These are phyloP conservation scores for cucumber (Cucumis sativus) DNA, from an alignment of 306 rosid genomes.

Conservation along the genomic window DNA sequence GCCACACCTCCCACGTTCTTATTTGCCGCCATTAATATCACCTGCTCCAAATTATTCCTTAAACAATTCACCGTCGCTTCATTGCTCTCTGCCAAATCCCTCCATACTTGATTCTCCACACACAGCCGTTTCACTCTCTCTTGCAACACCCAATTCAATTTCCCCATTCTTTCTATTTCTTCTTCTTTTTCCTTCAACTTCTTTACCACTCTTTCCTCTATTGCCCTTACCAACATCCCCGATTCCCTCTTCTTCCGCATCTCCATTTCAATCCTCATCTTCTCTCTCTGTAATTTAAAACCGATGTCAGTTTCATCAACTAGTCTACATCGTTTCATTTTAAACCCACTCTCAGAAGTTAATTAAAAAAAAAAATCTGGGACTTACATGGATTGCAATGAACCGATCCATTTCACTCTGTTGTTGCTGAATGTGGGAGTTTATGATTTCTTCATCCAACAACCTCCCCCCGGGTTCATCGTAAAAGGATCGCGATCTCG, in stretches of 20 bases:
- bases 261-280: conserved; percentile 46
- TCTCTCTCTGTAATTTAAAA: conserved; percentile 45
- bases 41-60: conserved; percentile 47
- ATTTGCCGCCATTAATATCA: conserved; percentile 20
- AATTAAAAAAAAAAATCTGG: no score
- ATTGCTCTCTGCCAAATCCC: conserved; percentile 60
- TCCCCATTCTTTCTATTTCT: conserved; percentile 54
- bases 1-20: conserved; percentile 5
- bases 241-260: conserved; percentile 44
- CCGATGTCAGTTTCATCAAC: neutral
- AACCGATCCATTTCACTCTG: conserved; percentile 26
- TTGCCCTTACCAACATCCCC: conserved; percentile 27
- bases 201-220: conserved; percentile 41
- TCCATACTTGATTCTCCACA: conserved; percentile 71
- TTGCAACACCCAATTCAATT: conserved; percentile 54
- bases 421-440: conserved; percentile 27
- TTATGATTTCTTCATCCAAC: conserved; percentile 2
- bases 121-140: conserved; percentile 45
- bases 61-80: conserved; percentile 72
- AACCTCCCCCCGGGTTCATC: neutral
- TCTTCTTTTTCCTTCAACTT: conserved; percentile 72
- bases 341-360: no score
- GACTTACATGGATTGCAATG: conserved; percentile 27
- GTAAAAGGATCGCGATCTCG: neutral
- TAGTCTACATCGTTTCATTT: no score